These are phyloP conservation scores for Phyllostachys edulis DNA, from an alignment of 176 grass and related monocot genomes.

Conservation along the genomic window DNA sequence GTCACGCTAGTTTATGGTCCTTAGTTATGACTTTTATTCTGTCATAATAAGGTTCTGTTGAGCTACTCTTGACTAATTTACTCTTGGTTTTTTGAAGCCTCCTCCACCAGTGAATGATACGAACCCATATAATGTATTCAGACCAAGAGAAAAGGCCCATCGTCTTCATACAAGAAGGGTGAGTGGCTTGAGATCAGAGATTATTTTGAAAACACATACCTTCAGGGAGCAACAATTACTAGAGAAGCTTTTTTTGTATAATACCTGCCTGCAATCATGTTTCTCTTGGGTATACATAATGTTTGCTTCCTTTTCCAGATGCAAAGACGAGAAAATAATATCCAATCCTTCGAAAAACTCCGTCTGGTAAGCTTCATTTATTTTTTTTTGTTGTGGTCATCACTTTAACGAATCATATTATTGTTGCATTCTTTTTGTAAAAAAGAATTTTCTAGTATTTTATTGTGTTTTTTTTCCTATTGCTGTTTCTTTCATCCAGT, in stretches of 20 bases:
- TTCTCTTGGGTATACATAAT: slow-evolving; percentile 29
- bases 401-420: neutral
- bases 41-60: slow-evolving; percentile 17
- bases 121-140: slow-evolving; percentile 99
- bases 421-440: neutral
- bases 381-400: neutral
- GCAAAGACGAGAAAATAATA: slow-evolving; percentile 98
- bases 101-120: slow-evolving; percentile 95
- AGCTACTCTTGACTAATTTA: slow-evolving; percentile 32
- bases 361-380: slow-evolving; percentile 64
- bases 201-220: slow-evolving; percentile 15
- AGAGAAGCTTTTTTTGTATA: neutral
- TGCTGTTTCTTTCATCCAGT: neutral
- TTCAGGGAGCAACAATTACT: neutral
- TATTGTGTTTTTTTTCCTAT: neutral
- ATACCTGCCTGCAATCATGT: neutral
- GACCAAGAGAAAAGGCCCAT: slow-evolving; percentile 93
- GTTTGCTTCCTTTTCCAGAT: slow-evolving; percentile 62
- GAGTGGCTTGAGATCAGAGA: slow-evolving; percentile 22
- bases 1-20: neutral
- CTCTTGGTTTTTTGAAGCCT: slow-evolving; percentile 59
- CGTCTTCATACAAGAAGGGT: slow-evolving; percentile 99
- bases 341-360: slow-evolving; percentile 92
- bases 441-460: neutral
- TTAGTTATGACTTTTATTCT: slow-evolving; percentile 9